Evolutionary conservation across 805 yeast species (phyloP).

Genomic region (Candida loeiensis): DNA sequence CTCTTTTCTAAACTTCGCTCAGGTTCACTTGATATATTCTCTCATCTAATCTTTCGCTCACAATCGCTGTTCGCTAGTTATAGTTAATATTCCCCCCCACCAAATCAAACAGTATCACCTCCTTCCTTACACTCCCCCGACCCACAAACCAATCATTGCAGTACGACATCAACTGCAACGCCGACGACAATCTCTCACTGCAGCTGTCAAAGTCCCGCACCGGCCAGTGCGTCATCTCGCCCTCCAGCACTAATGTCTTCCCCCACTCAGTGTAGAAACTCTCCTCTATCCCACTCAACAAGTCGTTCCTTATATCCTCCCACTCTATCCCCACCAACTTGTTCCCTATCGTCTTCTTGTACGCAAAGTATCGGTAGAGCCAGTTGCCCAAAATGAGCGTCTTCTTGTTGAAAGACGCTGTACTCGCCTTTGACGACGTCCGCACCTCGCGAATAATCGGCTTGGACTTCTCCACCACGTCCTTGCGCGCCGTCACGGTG

Average conservation of each 20-base stretch:
- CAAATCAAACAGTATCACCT: conserved; percentile 22
- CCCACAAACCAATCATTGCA: conserved; percentile 24
- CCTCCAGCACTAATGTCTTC: conserved; percentile 13
- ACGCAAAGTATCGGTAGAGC: conserved; percentile 34
- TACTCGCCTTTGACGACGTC: conserved; percentile 21
- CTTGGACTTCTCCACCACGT: conserved; percentile 20
- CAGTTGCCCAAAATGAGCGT: conserved; percentile 26
- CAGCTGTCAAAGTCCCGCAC: conserved; percentile 31
- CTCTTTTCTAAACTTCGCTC: too few species aligned
- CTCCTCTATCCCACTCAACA: conserved; percentile 35
- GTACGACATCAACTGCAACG: conserved; percentile 23
- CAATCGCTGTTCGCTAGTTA: not conserved
- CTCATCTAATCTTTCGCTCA: not conserved
- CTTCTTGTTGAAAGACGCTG: conserved; percentile 26
- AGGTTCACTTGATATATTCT: too few species aligned
- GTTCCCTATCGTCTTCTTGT: conserved; percentile 32
- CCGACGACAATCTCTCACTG: conserved; percentile 29
- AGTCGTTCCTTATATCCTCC: conserved; percentile 40
- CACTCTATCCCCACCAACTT: conserved; percentile 40
- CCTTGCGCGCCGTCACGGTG: conserved; percentile 20
- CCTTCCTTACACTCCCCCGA: conserved; percentile 4
- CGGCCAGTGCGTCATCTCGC: conserved; percentile 28
- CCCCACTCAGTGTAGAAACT: conserved; percentile 34
- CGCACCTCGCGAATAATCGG: conserved; percentile 28
- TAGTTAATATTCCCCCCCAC: conserved; percentile 19